These are phyloP conservation scores for Rhodosorus marinus DNA, from an alignment of 23 red algal genomes.

Conservation along the genomic window DNA sequence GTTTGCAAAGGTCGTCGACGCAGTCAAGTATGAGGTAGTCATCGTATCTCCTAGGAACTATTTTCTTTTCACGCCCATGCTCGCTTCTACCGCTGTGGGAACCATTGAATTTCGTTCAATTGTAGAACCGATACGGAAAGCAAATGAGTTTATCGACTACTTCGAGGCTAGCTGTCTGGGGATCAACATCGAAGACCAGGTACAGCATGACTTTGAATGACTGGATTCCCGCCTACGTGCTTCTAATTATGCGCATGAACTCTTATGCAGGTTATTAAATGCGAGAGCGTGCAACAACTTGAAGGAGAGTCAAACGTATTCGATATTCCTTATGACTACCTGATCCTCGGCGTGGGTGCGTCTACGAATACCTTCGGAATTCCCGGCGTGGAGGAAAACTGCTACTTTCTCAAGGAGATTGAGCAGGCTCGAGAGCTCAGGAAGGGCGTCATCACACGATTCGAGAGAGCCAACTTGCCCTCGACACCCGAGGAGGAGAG, in stretches of 20 bases:
- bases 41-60: slow-evolving; percentile 87
- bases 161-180: slow-evolving; percentile 38
- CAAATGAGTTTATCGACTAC: slow-evolving; percentile 58
- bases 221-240: slow-evolving; percentile 55
- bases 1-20: slow-evolving; percentile 76
- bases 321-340: slow-evolving; percentile 46
- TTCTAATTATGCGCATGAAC: too few species aligned
- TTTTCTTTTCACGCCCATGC: slow-evolving; percentile 88
- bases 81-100: slow-evolving; percentile 60
- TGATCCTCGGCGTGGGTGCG: slow-evolving; percentile 64
- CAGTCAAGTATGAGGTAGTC: slow-evolving; percentile 24
- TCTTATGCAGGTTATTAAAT: slow-evolving; percentile 10
- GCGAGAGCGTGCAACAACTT: slow-evolving; percentile 3
- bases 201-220: slow-evolving; percentile 36
- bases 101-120: slow-evolving; percentile 89
- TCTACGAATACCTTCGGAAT: slow-evolving; percentile 69
- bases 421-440: slow-evolving; percentile 55
- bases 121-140: slow-evolving; percentile 62
- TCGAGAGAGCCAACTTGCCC: slow-evolving; percentile 74
- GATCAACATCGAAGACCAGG: slow-evolving; percentile 7
- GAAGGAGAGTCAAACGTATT: slow-evolving; percentile 7
- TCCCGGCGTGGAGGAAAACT: slow-evolving; percentile 48
- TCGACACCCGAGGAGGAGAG: slow-evolving; percentile 40
- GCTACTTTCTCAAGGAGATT: slow-evolving; percentile 85
- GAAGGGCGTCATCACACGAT: slow-evolving; percentile 28